A percentile compares a stretch with the other conserved stretches of the same genome.
phyloP scores from a whole-genome alignment of 2,329 filamentous ascomycete genomes.

The Helotiales sp. region DNA sequence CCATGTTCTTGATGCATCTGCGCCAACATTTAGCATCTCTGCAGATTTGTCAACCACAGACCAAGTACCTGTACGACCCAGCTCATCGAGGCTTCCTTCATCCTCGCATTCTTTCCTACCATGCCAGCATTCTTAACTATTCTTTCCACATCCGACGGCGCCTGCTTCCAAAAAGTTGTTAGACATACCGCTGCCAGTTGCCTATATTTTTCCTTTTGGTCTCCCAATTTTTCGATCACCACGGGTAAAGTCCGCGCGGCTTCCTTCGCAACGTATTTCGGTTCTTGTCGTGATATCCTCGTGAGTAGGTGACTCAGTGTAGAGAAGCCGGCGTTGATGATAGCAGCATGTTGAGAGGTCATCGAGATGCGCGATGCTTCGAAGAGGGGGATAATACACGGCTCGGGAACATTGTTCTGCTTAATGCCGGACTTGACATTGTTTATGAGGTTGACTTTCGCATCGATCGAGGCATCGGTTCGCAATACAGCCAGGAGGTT shows the following conservation, averaged over 20 bases:
- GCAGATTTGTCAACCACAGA: neutral
- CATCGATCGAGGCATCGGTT: constrained; percentile 66
- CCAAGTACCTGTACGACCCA: constrained; percentile 73
- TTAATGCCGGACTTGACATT: constrained; percentile 86
- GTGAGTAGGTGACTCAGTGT: constrained; percentile 86
- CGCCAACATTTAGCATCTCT: neutral
- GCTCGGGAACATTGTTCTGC: constrained; percentile 84
- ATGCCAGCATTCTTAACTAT: constrained; percentile 77
- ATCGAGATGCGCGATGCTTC: constrained; percentile 78
- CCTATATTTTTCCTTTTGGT: constrained; percentile 83
- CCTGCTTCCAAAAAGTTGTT: constrained; percentile 71
- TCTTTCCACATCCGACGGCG: constrained; percentile 73
- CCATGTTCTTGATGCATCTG: constrained; percentile 80
- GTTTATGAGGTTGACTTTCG: constrained; percentile 70
- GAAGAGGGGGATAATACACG: constrained; percentile 70
- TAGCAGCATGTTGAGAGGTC: constrained; percentile 71
- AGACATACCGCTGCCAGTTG: constrained; percentile 73
- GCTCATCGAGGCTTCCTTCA: constrained; percentile 81
- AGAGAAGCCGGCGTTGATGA: constrained; percentile 82
- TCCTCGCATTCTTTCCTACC: constrained; percentile 75
- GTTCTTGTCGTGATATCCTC: constrained; percentile 81
- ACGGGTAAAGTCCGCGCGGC: constrained; percentile 70
- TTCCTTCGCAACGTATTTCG: constrained; percentile 70
- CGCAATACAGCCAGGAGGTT: constrained; percentile 53
- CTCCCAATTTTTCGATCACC: constrained; percentile 82